phyloP scores from a whole-genome alignment of 2,329 filamentous ascomycete species.

The Orbilia quercus region DNA sequence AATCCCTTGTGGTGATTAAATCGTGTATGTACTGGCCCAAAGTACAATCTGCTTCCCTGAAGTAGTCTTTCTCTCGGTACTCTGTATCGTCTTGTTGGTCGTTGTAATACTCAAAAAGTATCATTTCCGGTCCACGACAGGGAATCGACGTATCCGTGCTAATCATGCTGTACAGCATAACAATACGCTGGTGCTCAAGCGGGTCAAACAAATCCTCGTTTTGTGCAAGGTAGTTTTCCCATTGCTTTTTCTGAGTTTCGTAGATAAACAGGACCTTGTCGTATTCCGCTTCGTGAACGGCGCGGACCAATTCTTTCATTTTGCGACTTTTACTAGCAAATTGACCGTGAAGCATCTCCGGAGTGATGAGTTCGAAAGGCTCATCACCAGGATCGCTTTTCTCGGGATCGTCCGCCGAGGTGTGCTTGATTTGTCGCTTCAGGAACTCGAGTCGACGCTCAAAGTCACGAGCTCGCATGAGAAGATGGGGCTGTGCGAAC shows the following conservation, averaged over 20 bases:
- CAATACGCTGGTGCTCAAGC: slow-evolving; percentile 94
- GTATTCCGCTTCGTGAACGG: slow-evolving; percentile 95
- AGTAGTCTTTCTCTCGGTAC: slow-evolving; percentile 72
- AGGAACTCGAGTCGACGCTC: slow-evolving; percentile 85
- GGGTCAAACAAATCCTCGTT: slow-evolving; percentile 92
- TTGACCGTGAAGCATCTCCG: slow-evolving; percentile 91
- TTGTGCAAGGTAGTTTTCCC: slow-evolving; percentile 92
- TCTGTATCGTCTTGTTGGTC: slow-evolving; percentile 74
- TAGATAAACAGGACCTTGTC: slow-evolving; percentile 95
- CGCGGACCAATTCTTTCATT: slow-evolving; percentile 91
- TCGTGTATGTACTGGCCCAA: slow-evolving; percentile 96
- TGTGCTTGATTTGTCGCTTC: slow-evolving; percentile 68
- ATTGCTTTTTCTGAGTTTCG: slow-evolving; percentile 90
- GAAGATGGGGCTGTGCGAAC: slow-evolving; percentile 90
- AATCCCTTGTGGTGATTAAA: slow-evolving; percentile 78
- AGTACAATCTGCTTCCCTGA: slow-evolving; percentile 79
- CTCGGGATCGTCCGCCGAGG: slow-evolving; percentile 64
- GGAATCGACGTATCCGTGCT: slow-evolving; percentile 94
- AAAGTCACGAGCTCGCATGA: slow-evolving; percentile 91
- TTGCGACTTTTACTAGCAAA: slow-evolving; percentile 76
- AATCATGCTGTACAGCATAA: slow-evolving; percentile 91
- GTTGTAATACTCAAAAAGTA: slow-evolving; percentile 92
- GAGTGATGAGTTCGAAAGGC: slow-evolving; percentile 87
- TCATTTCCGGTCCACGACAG: slow-evolving; percentile 88
- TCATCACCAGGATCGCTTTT: slow-evolving; percentile 70